phyloP scores from a whole-genome alignment of 2,329 filamentous ascomycete genomes.

The Cercospora zeina region DNA sequence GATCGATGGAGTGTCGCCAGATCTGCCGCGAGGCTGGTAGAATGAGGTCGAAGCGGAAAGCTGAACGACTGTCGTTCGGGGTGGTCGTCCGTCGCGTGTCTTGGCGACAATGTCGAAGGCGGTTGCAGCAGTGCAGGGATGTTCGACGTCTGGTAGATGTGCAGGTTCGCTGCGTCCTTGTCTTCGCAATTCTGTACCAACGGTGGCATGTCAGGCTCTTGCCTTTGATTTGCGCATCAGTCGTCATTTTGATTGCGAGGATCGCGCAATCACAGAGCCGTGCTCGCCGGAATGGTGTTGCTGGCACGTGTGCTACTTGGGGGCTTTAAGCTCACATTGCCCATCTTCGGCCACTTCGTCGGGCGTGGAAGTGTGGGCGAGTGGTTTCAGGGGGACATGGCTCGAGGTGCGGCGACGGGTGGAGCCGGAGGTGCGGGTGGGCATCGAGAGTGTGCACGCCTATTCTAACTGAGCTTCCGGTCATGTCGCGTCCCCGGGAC shows the following conservation, averaged over 20 bases:
- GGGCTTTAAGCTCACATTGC: neutral
- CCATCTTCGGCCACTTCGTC: neutral
- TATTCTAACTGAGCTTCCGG: too few species aligned
- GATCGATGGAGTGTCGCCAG: neutral
- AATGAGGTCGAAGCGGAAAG: neutral
- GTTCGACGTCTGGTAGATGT: neutral
- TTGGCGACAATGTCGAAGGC: neutral
- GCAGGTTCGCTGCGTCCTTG: neutral
- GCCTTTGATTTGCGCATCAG: neutral
- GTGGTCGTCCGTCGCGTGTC: neutral
- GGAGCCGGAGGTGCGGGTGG: constrained; percentile 45
- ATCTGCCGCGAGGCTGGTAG: neutral
- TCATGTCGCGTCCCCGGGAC: constrained; percentile 53
- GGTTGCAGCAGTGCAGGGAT: neutral
- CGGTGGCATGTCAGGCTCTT: neutral
- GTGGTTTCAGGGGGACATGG: constrained; percentile 26
- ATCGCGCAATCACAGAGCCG: neutral
- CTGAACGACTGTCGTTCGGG: neutral
- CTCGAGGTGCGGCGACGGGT: constrained; percentile 45
- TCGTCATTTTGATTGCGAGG: neutral
- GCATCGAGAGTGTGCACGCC: too few species aligned
- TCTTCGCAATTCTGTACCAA: neutral
- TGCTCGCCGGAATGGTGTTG: neutral
- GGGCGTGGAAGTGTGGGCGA: neutral
- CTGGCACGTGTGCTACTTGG: too few species aligned